A percentile compares a stretch with the other conserved stretches of the same genome.
These are phyloP conservation scores for Trypanosoma theileri DNA, from an alignment of 208 protist genomes.

Conservation along the genomic window DNA sequence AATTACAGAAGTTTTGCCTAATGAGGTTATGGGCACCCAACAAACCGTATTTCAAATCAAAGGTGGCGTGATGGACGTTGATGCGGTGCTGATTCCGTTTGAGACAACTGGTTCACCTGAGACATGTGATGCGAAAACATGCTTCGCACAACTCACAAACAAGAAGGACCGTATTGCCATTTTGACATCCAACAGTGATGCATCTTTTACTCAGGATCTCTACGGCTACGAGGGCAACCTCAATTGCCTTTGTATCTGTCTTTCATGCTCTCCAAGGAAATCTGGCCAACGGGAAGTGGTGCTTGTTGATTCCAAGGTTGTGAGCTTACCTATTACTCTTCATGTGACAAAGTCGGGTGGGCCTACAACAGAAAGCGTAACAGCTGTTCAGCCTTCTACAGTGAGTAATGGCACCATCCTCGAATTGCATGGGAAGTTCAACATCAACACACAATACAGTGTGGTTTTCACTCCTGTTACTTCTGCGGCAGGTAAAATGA, in stretches of 20 bases:
- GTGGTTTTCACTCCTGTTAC: neutral
- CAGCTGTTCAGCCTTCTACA: constrained; percentile 8
- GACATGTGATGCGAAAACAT: too few species aligned
- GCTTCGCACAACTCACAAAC: too few species aligned
- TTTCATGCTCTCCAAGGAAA: constrained; percentile 5
- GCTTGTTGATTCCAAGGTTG: constrained; percentile 1
- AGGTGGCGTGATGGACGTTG: too few species aligned
- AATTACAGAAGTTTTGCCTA: too few species aligned
- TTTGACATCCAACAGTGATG: too few species aligned
- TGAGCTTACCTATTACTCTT: constrained; percentile 2
- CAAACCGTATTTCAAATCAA: too few species aligned
- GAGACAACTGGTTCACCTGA: too few species aligned
- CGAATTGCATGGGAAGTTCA: constrained; percentile 11
- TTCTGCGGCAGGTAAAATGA: neutral
- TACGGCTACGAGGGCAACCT: too few species aligned
- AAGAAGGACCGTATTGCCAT: too few species aligned
- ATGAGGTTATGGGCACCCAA: too few species aligned
- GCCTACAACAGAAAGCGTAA: neutral
- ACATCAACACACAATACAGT: neutral
- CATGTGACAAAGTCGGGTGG: neutral
- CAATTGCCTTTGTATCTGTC: neutral
- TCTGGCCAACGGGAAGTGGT: neutral
- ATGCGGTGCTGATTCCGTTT: too few species aligned
- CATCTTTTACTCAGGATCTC: too few species aligned
- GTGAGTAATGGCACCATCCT: neutral